phyloP scores from a whole-genome alignment of 768 basidiomycete genomes.

The Hygrocybe coccinea region DNA sequence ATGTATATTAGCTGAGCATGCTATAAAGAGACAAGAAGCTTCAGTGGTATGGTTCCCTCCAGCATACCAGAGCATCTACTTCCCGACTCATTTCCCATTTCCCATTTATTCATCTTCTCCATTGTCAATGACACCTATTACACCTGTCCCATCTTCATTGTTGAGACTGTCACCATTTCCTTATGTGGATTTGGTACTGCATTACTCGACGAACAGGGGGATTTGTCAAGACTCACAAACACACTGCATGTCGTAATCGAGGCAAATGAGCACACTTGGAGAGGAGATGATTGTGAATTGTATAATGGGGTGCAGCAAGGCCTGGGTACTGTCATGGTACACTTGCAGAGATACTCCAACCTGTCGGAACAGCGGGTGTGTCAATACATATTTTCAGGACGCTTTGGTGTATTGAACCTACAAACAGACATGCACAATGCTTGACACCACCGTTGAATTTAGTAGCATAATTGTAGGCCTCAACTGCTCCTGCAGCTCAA shows the following conservation, averaged over 20 bases:
- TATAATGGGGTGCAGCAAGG: conserved; percentile 74
- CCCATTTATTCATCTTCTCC: conserved; percentile 40
- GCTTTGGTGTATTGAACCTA: neutral
- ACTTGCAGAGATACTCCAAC: conserved; percentile 69
- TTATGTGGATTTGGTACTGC: conserved; percentile 22
- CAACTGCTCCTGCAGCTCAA: too few species aligned
- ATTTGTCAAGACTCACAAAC: conserved; percentile 77
- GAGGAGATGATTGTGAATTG: conserved; percentile 76
- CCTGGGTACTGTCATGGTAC: conserved; percentile 56
- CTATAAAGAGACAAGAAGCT: conserved; percentile 86
- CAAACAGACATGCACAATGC: conserved; percentile 53
- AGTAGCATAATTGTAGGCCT: too few species aligned
- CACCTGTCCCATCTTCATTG: conserved; percentile 30
- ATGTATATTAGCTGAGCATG: conserved; percentile 79
- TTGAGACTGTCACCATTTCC: conserved; percentile 27
- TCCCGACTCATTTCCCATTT: conserved; percentile 68
- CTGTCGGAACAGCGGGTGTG: conserved; percentile 67
- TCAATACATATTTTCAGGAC: conserved; percentile 1
- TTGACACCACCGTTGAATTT: conserved; percentile 73
- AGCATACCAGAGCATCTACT: conserved; percentile 56
- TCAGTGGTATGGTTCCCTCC: conserved; percentile 77
- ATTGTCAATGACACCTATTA: conserved; percentile 30
- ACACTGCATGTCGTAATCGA: conserved; percentile 77
- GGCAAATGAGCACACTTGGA: conserved; percentile 76
- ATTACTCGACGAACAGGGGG: conserved; percentile 54